Evolutionary conservation across 2,329 filamentous ascomycete species (phyloP), one percentile per base, ranked within the genome.

Genomic region (Acrocalymma vagum): DNA sequence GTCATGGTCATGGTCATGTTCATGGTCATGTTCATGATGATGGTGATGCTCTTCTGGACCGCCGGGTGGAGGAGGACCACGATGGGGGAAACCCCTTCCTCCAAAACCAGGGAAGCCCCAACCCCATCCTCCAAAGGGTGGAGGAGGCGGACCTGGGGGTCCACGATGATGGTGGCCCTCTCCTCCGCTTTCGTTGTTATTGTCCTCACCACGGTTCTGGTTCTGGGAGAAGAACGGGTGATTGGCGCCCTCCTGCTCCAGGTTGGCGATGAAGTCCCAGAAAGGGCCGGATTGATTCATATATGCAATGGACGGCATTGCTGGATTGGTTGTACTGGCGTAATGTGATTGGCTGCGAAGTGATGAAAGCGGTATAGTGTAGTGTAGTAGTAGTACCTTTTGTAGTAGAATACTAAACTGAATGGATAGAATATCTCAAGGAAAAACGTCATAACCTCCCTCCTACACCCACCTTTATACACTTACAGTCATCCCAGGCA

Each of bases 241-340:
- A 16, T 70, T 61, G 22, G 56, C 45, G 38, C 69, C 72, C 61
- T 72, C 66, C 38, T 74, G 67, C 51, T 82, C 78, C 9, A 83
- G 68, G 46, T 65, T 70, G 36, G 76, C 72, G 37, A 82, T 53
- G 45, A 78, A 79, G 60, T 82, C 78, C 79, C 80, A 82, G 60
- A 82, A 80, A 35, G 78, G 76, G 54, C 74, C 72, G 4, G 72
- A 72, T 39, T 75, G 71, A 43, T 81, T 80, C 68, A 79, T 73
- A 59, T 79, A 77, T 42, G 73, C 71, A 45, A 81, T 67, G 51
- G 76, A 76, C 58, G 79, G 74, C 78, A 82, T 82, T 42, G n/a
- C n/a, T 47, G 50, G 15, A 40, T 42, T 22, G 27, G 18, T 31
- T 29, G 6, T 34, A 4, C 32, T 52, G 36, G 25, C 28, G 13